These are phyloP conservation scores for Amanita jacksonii DNA, from an alignment of 768 basidiomycete species.

Conservation along the genomic window DNA sequence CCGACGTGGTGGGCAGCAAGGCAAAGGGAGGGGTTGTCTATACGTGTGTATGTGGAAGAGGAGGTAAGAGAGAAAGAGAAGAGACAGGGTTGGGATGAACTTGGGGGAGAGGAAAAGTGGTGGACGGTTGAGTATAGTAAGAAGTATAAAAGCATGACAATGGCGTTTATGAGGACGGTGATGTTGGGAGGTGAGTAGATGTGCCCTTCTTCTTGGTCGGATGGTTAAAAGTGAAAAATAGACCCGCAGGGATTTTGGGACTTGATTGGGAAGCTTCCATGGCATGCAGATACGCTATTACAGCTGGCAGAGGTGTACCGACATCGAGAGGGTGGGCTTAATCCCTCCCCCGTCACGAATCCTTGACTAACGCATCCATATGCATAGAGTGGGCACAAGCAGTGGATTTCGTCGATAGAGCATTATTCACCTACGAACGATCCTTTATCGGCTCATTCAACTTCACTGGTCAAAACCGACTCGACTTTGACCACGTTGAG, in stretches of 20 bases:
- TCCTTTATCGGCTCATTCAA: constrained; percentile 82
- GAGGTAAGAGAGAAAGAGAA: constrained; percentile 39
- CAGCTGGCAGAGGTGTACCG: constrained; percentile 79
- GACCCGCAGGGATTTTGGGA: constrained; percentile 75
- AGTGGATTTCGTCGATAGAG: constrained; percentile 85
- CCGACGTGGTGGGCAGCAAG: constrained; percentile 65
- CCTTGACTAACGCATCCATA: no score
- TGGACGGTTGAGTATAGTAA: constrained; percentile 87
- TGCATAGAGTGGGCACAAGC: constrained; percentile 68
- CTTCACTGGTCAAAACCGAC: constrained; percentile 73
- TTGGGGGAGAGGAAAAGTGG: constrained; percentile 55
- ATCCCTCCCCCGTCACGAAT: no score
- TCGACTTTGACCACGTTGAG: constrained; percentile 87
- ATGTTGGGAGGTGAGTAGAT: constrained; percentile 70
- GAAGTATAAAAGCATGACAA: constrained; percentile 74
- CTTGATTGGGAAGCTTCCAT: constrained; percentile 69
- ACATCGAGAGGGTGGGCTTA: constrained; percentile 68
- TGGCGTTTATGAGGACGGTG: constrained; percentile 73
- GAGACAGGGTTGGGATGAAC: constrained; percentile 27
- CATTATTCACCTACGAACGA: constrained; percentile 88
- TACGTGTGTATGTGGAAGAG: constrained; percentile 44
- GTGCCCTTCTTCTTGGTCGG: background rate
- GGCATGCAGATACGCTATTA: constrained; percentile 88
- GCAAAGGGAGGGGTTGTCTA: constrained; percentile 63
- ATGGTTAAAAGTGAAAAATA: constrained; percentile 16